Base-by-base conservation (phyloP, 331 rosid genomes). In the Pyracantha coccinea region DNA sequence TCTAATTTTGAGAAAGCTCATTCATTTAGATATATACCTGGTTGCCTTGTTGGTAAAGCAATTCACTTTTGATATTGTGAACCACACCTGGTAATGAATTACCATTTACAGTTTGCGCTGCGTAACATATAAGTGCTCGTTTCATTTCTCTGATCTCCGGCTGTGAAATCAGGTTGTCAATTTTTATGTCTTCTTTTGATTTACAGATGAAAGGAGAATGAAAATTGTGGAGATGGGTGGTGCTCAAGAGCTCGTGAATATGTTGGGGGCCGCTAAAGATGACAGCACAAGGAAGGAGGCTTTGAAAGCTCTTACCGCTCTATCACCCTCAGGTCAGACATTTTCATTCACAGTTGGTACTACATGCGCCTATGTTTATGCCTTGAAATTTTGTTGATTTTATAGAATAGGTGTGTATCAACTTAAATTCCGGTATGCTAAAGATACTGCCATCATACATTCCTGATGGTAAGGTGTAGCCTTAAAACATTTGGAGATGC, bases 251-350 rank as follows among this genome's bases (percentile, higher is more conserved):
- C 97, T 94, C 74, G 25, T 94, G 73, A 94, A 87, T 62, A 90
- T 94, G 98, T 73, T 94, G 65, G 89, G 78, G 80, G 86, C 72
- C 8, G 97, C 97, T 25, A 87, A 85, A 66, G 97, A 94, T 17
- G 95, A 94, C 77, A 83, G 88, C 19, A 94, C 98, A 28, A 88
- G 93, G 77, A 91, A 88, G 88, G 92, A 81, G 81, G 98, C 98
- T 44, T 77, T 94, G 87, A 86, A 82, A 14, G 96, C 98, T 66
- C 96, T 94, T 74, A 81, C 79, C 20, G 89, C 92, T 64, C 74
- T 94, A 71, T 94, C 97, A 54, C 78, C 66, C 17, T 91, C 98
- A 86, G 97, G 98, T 94, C 20, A 70, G 59, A 72, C 41, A 38
- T 58, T 71, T 67, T 28, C 47, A 45, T 74, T 72, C 7, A 20